Evolutionary conservation across 495 filamentous ascomycete genomes (phyloP).

Genomic region (Aspergillus cavernicola): DNA sequence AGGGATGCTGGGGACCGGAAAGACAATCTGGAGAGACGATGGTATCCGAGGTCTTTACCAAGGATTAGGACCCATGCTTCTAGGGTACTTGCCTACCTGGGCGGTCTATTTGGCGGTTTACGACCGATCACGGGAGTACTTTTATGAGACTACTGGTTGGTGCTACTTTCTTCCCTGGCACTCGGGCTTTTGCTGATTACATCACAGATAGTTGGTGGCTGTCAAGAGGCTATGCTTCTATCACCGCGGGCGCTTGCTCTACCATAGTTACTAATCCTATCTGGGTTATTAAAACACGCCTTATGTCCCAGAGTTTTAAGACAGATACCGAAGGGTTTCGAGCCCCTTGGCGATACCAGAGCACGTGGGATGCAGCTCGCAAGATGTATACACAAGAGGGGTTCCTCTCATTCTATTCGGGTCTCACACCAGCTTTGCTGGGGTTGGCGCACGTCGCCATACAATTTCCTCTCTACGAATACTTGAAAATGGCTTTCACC

Average conservation of each 20-base stretch:
- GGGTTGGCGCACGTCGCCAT: slow-evolving; percentile 95
- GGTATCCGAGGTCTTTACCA: slow-evolving; percentile 89
- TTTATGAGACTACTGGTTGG: slow-evolving; percentile 64
- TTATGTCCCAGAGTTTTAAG: slow-evolving; percentile 79
- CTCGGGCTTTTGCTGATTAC: slow-evolving; percentile 9
- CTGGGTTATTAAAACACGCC: slow-evolving; percentile 97
- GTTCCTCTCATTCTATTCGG: slow-evolving; percentile 88
- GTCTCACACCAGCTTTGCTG: slow-evolving; percentile 85
- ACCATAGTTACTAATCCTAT: slow-evolving; percentile 98
- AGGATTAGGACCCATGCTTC: slow-evolving; percentile 86
- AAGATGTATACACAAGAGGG: slow-evolving; percentile 96
- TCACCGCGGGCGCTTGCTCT: slow-evolving; percentile 86
- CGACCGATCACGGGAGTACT: slow-evolving; percentile 74
- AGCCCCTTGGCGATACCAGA: slow-evolving; percentile 84
- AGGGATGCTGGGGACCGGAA: slow-evolving; percentile 82
- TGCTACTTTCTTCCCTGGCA: slow-evolving; percentile 9
- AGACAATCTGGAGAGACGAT: slow-evolving; percentile 79
- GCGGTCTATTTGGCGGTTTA: slow-evolving; percentile 97
- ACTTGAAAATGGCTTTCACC: slow-evolving; percentile 85
- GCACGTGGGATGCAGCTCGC: slow-evolving; percentile 80
- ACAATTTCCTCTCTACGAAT: slow-evolving; percentile 96
- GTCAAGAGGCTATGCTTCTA: slow-evolving; percentile 67
- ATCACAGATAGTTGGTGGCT: slow-evolving; percentile 55
- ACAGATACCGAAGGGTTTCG: slow-evolving; percentile 50
- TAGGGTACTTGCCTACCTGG: slow-evolving; percentile 97